These are phyloP conservation scores for Hypoxylon rickii DNA, from an alignment of 495 filamentous ascomycete species.

Conservation along the genomic window DNA sequence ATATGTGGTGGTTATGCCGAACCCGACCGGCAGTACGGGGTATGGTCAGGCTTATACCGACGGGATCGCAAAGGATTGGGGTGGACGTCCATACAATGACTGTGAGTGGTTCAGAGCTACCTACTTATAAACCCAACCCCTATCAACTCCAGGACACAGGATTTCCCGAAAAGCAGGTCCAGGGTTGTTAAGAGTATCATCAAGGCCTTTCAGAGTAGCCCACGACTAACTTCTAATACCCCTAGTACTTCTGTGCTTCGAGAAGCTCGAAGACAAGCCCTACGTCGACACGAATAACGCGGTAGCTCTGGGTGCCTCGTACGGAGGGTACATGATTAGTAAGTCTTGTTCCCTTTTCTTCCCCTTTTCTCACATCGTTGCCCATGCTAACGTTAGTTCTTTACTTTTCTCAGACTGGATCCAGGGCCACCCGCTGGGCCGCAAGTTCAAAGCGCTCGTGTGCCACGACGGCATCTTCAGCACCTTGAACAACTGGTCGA, in stretches of 20 bases:
- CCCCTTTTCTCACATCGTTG: neutral
- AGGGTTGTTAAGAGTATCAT: neutral
- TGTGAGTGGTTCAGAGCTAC: conserved; percentile 17
- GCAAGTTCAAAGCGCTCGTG: conserved; percentile 86
- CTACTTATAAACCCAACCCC: too few relatives aligned
- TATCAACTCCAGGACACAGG: too few relatives aligned
- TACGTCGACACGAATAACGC: conserved; percentile 80
- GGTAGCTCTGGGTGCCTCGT: conserved; percentile 82
- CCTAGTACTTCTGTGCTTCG: conserved; percentile 71
- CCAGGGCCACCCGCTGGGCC: conserved; percentile 68
- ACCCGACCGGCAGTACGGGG: conserved; percentile 84
- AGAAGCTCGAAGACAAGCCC: conserved; percentile 71
- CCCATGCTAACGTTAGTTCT: conserved; percentile 13
- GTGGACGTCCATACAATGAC: conserved; percentile 77
- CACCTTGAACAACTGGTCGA: conserved; percentile 71
- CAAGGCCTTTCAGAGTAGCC: neutral
- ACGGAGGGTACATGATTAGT: conserved; percentile 88
- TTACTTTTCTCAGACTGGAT: conserved; percentile 61
- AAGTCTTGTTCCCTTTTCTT: conserved; percentile 5
- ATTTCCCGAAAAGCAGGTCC: too few relatives aligned
- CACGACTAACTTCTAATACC: neutral
- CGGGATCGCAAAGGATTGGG: conserved; percentile 78
- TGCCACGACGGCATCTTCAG: conserved; percentile 91
- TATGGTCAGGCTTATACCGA: conserved; percentile 83
- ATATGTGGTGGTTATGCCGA: conserved; percentile 84